Percentiles rank a stretch among this genome's conserved stretches.
These are phyloP conservation scores for Ceratocystis harringtonii DNA, from an alignment of 2,329 filamentous ascomycete genomes.

Conservation along the genomic window DNA sequence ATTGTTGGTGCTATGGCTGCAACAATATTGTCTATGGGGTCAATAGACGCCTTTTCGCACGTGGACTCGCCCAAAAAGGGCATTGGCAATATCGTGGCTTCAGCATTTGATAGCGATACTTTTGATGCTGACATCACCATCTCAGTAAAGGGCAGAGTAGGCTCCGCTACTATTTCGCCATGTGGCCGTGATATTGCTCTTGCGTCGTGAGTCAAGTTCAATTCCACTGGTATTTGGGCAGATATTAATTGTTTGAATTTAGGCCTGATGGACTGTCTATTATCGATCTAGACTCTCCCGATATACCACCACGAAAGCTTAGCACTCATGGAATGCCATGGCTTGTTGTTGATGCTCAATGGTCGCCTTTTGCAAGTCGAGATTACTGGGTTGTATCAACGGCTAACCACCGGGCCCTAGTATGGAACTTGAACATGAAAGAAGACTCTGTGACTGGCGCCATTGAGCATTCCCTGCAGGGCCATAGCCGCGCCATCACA, in stretches of 20 bases:
- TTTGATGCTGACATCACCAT: constrained; percentile 78
- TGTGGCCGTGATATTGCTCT: constrained; percentile 81
- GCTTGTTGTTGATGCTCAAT: constrained; percentile 91
- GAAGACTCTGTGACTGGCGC: constrained; percentile 55
- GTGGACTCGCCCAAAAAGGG: constrained; percentile 37
- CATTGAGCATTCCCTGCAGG: constrained; percentile 78
- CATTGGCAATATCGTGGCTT: constrained; percentile 38
- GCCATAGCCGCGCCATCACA: constrained; percentile 72
- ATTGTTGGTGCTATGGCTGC: not conserved
- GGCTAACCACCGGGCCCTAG: constrained; percentile 82
- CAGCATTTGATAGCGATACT: constrained; percentile 70
- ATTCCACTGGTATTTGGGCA: constrained; percentile 25
- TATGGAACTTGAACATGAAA: constrained; percentile 77
- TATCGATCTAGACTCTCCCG: constrained; percentile 81
- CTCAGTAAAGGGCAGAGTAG: constrained; percentile 64
- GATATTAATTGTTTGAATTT: constrained; percentile 6
- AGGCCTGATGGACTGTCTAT: constrained; percentile 76
- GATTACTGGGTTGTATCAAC: constrained; percentile 92
- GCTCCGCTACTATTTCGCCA: constrained; percentile 84
- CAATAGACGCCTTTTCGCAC: constrained; percentile 6
- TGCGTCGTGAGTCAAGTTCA: constrained; percentile 46
- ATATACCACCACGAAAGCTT: constrained; percentile 70
- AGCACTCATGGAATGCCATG: constrained; percentile 74
- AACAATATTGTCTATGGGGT: not conserved
- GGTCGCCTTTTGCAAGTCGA: constrained; percentile 80